A percentile compares a stretch with the other conserved stretches of the same genome.
Conservation (phyloP, 257 asterid species). For the Buddleja alternifolia region DNA sequence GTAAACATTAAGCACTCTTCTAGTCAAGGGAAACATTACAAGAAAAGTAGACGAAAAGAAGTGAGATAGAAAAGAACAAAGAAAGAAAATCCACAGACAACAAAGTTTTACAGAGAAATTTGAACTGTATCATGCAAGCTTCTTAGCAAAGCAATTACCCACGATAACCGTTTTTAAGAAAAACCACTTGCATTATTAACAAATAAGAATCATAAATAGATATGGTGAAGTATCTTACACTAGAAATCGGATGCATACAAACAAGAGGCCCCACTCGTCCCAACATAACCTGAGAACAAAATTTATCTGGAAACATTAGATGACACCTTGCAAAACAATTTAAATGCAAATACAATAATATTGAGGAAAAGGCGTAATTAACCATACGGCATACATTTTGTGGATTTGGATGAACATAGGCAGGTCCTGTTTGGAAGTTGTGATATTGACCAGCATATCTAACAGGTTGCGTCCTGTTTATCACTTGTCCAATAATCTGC, state of each 20-base stretch:
- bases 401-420: slow-evolving; percentile 59
- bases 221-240: slow-evolving; percentile 45
- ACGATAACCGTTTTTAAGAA: neutral
- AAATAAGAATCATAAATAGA: slow-evolving; percentile 4
- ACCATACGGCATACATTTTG: slow-evolving; percentile 56
- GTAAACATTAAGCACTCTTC: neutral
- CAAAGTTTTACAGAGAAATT: neutral
- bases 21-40: neutral
- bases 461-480: slow-evolving; percentile 58
- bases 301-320: slow-evolving; percentile 28
- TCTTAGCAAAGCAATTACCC: slow-evolving; percentile 1
- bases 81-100: neutral
- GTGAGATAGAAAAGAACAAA: neutral
- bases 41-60: neutral
- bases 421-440: slow-evolving; percentile 53
- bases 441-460: slow-evolving; percentile 66
- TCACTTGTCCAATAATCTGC: slow-evolving; percentile 64
- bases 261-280: slow-evolving; percentile 69
- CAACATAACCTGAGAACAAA: slow-evolving; percentile 61
- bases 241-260: slow-evolving; percentile 68
- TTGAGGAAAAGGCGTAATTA: neutral
- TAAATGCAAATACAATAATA: neutral
- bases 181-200: neutral
- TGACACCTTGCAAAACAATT: slow-evolving; percentile 12
- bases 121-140: slow-evolving; percentile 1